Percentiles rank a stretch among this genome's conserved stretches.
Conservation (phyloP, 805 yeast genomes). For the Teunomyces lycoperdinae region DNA sequence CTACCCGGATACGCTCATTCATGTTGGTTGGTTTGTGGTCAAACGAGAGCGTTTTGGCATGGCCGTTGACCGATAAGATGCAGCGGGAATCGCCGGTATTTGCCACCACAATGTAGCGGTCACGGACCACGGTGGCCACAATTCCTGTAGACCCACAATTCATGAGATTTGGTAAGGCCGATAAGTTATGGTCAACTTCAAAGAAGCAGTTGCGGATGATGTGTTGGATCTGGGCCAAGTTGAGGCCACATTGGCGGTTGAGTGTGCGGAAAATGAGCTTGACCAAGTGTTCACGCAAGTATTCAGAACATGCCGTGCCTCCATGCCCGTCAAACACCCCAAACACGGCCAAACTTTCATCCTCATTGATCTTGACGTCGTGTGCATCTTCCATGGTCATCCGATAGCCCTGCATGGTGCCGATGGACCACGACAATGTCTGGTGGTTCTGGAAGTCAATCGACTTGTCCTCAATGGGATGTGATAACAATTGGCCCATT, state of each 20-base stretch:
- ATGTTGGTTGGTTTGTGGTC: conserved; percentile 44
- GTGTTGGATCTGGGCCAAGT: conserved; percentile 13
- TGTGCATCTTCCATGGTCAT: conserved; percentile 77
- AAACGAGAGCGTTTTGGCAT: conserved; percentile 48
- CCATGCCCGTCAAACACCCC: conserved; percentile 87
- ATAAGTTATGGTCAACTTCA: conserved; percentile 32
- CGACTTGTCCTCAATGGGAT: conserved; percentile 67
- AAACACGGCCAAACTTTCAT: conserved; percentile 46
- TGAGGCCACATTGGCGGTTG: conserved; percentile 8
- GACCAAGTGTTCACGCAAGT: conserved; percentile 45
- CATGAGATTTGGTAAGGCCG: conserved; percentile 19
- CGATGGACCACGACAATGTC: conserved; percentile 57
- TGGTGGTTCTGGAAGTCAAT: conserved; percentile 46
- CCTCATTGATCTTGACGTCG: conserved; percentile 47
- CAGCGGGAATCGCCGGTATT: conserved; percentile 79
- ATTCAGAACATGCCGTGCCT: conserved; percentile 59
- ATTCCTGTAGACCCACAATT: conserved; percentile 46
- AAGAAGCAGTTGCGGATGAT: conserved; percentile 34
- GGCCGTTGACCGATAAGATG: conserved; percentile 52
- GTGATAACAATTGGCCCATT: conserved; percentile 77
- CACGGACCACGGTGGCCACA: conserved; percentile 27
- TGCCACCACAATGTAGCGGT: conserved; percentile 50
- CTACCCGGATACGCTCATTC: conserved; percentile 44
- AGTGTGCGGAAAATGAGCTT: conserved; percentile 29
- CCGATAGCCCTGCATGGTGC: conserved; percentile 78